phyloP scores from a whole-genome alignment of 805 yeast genomes.

The Kazachstania bromeliacearum region DNA sequence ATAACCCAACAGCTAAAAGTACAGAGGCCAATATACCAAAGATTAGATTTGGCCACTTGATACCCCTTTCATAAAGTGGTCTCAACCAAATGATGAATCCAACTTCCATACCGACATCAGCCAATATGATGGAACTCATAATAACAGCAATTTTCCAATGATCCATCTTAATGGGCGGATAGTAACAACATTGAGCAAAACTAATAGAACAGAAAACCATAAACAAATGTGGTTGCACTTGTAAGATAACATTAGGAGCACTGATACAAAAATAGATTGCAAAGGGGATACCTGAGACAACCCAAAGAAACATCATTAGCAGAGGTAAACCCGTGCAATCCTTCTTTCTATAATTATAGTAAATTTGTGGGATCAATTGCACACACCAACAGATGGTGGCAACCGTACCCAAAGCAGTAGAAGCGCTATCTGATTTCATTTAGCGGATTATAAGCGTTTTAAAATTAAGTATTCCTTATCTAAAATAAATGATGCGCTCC shows the following conservation, averaged over 20 bases:
- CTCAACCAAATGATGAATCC: constrained; percentile 67
- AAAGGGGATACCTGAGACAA: constrained; percentile 69
- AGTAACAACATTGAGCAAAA: constrained; percentile 56
- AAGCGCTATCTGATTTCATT: constrained; percentile 15
- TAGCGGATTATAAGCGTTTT: background rate
- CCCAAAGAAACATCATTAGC: constrained; percentile 82
- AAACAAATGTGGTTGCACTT: constrained; percentile 81
- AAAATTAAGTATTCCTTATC: background rate
- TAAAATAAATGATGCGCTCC: background rate
- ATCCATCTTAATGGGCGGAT: constrained; percentile 55
- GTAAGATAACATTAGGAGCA: constrained; percentile 64
- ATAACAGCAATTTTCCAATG: constrained; percentile 30
- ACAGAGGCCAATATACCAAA: constrained; percentile 80
- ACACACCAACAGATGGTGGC: constrained; percentile 93
- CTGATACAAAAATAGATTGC: constrained; percentile 67
- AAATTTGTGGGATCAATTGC: constrained; percentile 80
- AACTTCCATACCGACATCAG: constrained; percentile 51
- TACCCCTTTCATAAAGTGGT: constrained; percentile 41
- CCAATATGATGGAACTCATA: constrained; percentile 32
- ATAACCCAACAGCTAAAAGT: constrained; percentile 60
- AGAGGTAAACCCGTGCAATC: constrained; percentile 85
- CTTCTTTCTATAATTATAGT: constrained; percentile 61
- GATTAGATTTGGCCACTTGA: constrained; percentile 66
- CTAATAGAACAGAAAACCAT: constrained; percentile 57
- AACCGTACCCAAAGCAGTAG: constrained; percentile 72